Evolutionary conservation across 768 basidiomycete species (phyloP), one percentile per base, ranked within the genome.

Genomic region (Mycena rosella): DNA sequence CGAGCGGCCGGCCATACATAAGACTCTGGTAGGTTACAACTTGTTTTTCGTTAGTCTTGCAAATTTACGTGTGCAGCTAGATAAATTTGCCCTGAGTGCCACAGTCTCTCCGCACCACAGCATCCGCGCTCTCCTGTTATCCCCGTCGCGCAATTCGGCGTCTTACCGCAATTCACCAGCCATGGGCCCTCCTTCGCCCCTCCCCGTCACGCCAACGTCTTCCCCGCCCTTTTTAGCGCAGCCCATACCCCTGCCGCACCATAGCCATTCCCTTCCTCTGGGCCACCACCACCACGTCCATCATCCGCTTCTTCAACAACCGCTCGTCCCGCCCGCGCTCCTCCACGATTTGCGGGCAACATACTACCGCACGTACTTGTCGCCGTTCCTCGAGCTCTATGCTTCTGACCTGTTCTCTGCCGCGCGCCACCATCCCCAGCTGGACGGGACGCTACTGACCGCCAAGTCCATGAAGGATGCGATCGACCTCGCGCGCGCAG

Each of bases 1-100:
- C 51, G 91, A 94, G 75, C 81, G 90, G 63, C 93, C 94, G 0
- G 76, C 81, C 0, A 86, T 95, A 56, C 84, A 91, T 73, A 86
- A 87, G 66, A 84, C 81, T 70, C 77, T 95, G 76, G 93, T 94
- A 76, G 69, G 90, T 75, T n/a, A 26, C 20, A 52, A 24, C 10
- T 62, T 54, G 30, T 40, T 54, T 40, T 67, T 29, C 59, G 27
- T 26, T 63, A n/a, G 40, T 26, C 34, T n/a, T 29, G 49, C 29
- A 42, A 44, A 64, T 71, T 60, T 53, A 34, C 40, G 29, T 11
- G 32, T 60, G 55, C 62, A 94, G 93, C 83, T 95, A 17, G 92
- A 95, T 75, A 87, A 86, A 72, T 95, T 95, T 75, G 84, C 92
- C 3, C 89, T 95, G 86, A 94, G 92, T 72, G 87, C 86, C 8